Evolutionary conservation across 2,329 filamentous ascomycete species (phyloP).

Genomic region (Alternaria dauci): DNA sequence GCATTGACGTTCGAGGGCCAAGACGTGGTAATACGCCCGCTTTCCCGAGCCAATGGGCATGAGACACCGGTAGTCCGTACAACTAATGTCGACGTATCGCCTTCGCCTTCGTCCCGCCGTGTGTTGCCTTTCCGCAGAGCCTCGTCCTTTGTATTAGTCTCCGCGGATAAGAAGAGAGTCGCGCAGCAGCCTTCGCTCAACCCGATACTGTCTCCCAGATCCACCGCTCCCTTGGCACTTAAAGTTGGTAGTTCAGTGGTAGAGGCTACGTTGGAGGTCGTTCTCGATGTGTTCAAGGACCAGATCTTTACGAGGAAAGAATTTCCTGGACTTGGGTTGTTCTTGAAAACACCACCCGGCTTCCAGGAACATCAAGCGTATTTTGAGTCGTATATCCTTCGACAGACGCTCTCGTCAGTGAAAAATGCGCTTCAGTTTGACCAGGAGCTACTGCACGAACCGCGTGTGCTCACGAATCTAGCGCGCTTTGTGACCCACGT

Average conservation of each 20-base stretch:
- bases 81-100: conserved; percentile 61
- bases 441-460: conserved; percentile 77
- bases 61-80: conserved; percentile 76
- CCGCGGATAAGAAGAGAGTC: conserved; percentile 67
- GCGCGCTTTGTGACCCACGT: conserved; percentile 82
- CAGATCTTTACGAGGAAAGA: conserved; percentile 88
- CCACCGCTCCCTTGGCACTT: conserved; percentile 55
- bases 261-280: conserved; percentile 78
- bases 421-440: conserved; percentile 74
- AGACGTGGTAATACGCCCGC: conserved; percentile 82
- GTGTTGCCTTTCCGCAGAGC: conserved; percentile 76
- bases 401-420: conserved; percentile 75
- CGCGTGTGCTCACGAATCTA: conserved; percentile 85
- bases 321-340: conserved; percentile 86
- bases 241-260: conserved; percentile 73
- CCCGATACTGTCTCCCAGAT: conserved; percentile 68
- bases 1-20: conserved; percentile 84
- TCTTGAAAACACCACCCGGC: conserved; percentile 86
- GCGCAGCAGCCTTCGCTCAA: conserved; percentile 70
- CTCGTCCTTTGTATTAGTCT: conserved; percentile 91
- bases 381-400: conserved; percentile 89
- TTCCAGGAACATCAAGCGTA: conserved; percentile 95
- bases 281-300: conserved; percentile 82
- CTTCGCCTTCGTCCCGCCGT: conserved; percentile 49
- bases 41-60: conserved; percentile 67